A percentile compares a stretch with the other conserved stretches of the same genome.
These are phyloP conservation scores for Aspergillus affinis DNA, from an alignment of 495 filamentous ascomycete genomes.

Conservation along the genomic window DNA sequence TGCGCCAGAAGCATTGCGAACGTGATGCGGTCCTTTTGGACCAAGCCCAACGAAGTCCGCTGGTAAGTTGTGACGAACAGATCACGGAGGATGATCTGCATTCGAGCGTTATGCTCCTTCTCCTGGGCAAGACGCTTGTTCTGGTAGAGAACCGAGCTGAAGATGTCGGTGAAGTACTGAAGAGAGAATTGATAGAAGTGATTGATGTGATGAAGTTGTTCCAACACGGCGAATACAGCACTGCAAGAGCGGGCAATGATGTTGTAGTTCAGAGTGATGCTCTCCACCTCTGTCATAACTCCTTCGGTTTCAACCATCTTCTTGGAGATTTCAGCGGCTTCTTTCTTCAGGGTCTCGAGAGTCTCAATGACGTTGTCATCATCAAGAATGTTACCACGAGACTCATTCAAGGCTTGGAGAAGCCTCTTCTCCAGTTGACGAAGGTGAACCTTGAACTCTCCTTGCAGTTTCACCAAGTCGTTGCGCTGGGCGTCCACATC, in stretches of 20 bases:
- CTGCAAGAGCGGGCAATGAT: slow-evolving; percentile 92
- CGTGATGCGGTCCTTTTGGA: slow-evolving; percentile 93
- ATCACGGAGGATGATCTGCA: slow-evolving; percentile 83
- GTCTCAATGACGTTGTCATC: slow-evolving; percentile 98
- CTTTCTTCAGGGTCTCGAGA: slow-evolving; percentile 95
- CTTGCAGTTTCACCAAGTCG: slow-evolving; percentile 96
- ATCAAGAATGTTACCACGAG: slow-evolving; percentile 95
- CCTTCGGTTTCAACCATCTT: slow-evolving; percentile 97
- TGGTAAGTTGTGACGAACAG: slow-evolving; percentile 91
- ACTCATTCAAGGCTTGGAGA: slow-evolving; percentile 94
- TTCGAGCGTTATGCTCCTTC: slow-evolving; percentile 70
- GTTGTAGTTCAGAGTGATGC: slow-evolving; percentile 88
- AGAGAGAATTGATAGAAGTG: slow-evolving; percentile 99
- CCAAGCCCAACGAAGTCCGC: slow-evolving; percentile 83
- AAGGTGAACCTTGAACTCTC: slow-evolving; percentile 96
- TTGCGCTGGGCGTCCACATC: slow-evolving; percentile 97
- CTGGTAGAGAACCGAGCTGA: slow-evolving; percentile 83
- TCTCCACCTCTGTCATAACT: slow-evolving; percentile 96
- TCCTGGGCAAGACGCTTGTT: slow-evolving; percentile 73
- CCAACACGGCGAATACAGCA: slow-evolving; percentile 92
- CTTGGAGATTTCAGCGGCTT: slow-evolving; percentile 89
- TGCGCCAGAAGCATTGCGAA: slow-evolving; percentile 96
- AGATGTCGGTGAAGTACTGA: slow-evolving; percentile 97
- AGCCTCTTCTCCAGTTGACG: slow-evolving; percentile 94
- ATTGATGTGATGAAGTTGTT: slow-evolving; percentile 96